Conservation (phyloP, 176 grass and related monocot genomes). For the Tillandsia leiboldiana region DNA sequence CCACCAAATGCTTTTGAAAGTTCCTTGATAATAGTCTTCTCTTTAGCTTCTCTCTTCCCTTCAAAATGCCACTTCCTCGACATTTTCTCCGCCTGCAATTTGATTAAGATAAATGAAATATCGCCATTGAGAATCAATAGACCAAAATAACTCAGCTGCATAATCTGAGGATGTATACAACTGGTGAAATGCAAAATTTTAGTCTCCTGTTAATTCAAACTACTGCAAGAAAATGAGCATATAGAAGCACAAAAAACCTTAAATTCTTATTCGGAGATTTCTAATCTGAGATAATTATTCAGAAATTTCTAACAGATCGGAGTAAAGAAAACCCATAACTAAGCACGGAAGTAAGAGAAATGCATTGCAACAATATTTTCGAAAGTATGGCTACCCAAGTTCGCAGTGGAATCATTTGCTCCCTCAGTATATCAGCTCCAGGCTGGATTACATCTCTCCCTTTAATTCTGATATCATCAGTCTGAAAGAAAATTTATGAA, state of each 20-base stretch:
- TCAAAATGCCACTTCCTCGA: conserved; percentile 55
- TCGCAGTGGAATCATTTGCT: conserved; percentile 63
- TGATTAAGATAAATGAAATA: neutral
- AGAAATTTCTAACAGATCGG: neutral
- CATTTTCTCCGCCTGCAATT: conserved; percentile 47
- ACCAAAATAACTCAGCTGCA: too few relatives aligned
- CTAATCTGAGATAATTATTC: too few relatives aligned
- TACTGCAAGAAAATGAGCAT: too few relatives aligned
- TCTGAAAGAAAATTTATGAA: conserved; percentile 27
- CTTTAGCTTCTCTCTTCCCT: conserved; percentile 36
- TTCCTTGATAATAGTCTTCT: conserved; percentile 51
- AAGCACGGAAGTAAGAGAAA: neutral
- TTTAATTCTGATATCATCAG: conserved; percentile 54
- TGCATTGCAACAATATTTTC: neutral
- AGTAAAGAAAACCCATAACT: neutral
- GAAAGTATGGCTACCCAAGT: conserved; percentile 46
- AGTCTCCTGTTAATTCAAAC: too few relatives aligned
- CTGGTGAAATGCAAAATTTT: too few relatives aligned
- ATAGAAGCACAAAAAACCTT: too few relatives aligned
- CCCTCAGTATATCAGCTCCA: conserved; percentile 53
- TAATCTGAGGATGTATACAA: too few relatives aligned
- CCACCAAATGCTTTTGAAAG: conserved; percentile 48
- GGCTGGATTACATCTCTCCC: conserved; percentile 60
- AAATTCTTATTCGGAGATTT: too few relatives aligned
- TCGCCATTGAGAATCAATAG: neutral